phyloP scores from a whole-genome alignment of 305 asterid species.

The Fraxinus baroniana region DNA sequence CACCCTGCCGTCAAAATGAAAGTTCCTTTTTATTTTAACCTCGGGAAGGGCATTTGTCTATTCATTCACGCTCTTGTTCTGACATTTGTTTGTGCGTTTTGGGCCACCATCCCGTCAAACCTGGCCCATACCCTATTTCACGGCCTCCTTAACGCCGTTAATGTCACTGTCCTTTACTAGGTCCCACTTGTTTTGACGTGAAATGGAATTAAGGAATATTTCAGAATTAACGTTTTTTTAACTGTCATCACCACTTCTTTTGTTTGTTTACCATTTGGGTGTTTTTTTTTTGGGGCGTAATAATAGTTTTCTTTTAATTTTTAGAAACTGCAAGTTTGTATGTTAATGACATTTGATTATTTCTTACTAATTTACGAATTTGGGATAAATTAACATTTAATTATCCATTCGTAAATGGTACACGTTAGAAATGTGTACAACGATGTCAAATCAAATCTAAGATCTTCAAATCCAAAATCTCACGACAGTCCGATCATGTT shows the following conservation, averaged over 20 bases:
- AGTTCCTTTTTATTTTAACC: conserved; percentile 26
- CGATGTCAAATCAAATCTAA: not conserved
- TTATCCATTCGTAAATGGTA: not conserved
- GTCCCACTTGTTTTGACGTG: not conserved
- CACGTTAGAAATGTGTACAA: not conserved
- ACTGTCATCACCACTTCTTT: conserved; percentile 3
- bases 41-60: conserved; percentile 42
- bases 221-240: conserved; percentile 13
- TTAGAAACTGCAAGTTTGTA: not conserved
- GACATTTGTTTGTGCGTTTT: not conserved
- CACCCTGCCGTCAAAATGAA: conserved; percentile 22
- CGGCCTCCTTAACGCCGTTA: conserved; percentile 37
- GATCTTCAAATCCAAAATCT: not conserved
- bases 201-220: conserved; percentile 12
- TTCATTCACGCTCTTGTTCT: conserved; percentile 26
- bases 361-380: too few species aligned
- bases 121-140: conserved; percentile 21
- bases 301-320: too few species aligned
- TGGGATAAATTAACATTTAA: too few species aligned
- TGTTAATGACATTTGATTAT: too few species aligned
- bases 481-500: too few species aligned
- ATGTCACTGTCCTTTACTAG: not conserved
- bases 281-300: too few species aligned
- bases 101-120: conserved; percentile 13
- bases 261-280: not conserved